Percentiles rank a stretch among this genome's conserved stretches.
phyloP scores from a whole-genome alignment of 208 protist species.

The Polymyxa betae region DNA sequence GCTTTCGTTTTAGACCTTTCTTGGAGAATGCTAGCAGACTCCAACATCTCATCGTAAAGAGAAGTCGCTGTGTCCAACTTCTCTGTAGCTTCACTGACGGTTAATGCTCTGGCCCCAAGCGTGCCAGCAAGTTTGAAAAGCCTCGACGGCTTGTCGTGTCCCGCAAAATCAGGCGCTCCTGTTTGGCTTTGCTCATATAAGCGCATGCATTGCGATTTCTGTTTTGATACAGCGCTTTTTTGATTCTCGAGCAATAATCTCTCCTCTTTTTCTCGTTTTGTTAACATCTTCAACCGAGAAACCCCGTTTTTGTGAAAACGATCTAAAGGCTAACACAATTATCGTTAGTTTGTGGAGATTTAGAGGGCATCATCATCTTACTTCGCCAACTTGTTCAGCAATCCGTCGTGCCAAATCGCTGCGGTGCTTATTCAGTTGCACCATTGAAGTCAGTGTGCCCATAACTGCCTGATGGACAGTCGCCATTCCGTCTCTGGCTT shows the following conservation, averaged over 20 bases:
- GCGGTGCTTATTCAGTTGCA: background rate
- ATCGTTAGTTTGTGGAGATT: background rate
- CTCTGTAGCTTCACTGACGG: background rate
- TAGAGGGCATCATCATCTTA: no score
- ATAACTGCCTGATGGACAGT: background rate
- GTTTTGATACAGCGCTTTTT: conserved; percentile 1
- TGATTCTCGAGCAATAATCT: background rate
- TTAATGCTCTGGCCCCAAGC: background rate
- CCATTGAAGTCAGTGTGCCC: background rate
- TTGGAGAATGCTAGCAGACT: background rate
- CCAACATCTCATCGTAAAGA: conserved; percentile 39
- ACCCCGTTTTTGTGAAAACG: background rate
- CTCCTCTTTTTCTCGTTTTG: conserved; percentile 33
- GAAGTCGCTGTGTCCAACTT: conserved; percentile 3
- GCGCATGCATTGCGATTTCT: background rate
- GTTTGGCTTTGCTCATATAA: background rate
- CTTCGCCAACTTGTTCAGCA: conserved; percentile 8
- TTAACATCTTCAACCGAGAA: background rate
- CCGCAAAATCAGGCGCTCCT: background rate
- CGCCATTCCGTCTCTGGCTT: background rate
- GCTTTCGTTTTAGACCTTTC: background rate
- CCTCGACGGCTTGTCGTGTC: background rate
- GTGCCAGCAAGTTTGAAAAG: conserved; percentile 26
- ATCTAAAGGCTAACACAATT: background rate
- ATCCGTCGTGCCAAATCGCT: background rate